These are phyloP conservation scores for Diutina sp. DNA, from an alignment of 1,139 yeast genomes.

Conservation along the genomic window DNA sequence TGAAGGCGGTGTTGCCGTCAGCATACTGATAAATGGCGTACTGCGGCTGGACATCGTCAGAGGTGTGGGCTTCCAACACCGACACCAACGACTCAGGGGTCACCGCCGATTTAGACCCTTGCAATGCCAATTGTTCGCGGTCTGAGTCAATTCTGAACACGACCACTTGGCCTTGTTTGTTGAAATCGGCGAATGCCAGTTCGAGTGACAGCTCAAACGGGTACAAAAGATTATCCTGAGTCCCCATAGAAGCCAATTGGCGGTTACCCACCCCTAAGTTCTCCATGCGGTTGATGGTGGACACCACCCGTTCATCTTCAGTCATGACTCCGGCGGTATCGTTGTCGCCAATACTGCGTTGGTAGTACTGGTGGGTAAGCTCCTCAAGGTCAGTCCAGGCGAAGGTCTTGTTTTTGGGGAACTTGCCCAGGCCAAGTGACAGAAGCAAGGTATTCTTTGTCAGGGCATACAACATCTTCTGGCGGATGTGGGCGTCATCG, in stretches of 20 bases:
- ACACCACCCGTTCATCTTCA: slow-evolving; percentile 44
- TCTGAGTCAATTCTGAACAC: slow-evolving; percentile 20
- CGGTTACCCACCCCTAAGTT: slow-evolving; percentile 12
- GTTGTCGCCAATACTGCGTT: slow-evolving; percentile 20
- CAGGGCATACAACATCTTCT: slow-evolving; percentile 90
- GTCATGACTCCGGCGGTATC: slow-evolving; percentile 28
- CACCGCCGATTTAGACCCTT: slow-evolving; percentile 7
- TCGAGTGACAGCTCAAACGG: slow-evolving; percentile 15
- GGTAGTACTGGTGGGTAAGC: slow-evolving; percentile 38
- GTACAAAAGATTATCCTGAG: slow-evolving; percentile 13
- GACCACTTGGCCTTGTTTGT: slow-evolving; percentile 6
- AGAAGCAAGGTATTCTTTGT: slow-evolving; percentile 66
- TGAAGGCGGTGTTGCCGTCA: slow-evolving; percentile 32
- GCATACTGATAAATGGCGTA: slow-evolving; percentile 43
- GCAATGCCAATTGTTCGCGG: slow-evolving; percentile 13
- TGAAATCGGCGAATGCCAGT: slow-evolving; percentile 9
- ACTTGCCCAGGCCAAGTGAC: slow-evolving; percentile 55
- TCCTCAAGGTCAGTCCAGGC: slow-evolving; percentile 53
- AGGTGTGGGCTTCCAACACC: slow-evolving; percentile 8
- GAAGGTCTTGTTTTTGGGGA: slow-evolving; percentile 36
- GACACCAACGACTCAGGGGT: slow-evolving; percentile 11
- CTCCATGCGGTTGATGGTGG: slow-evolving; percentile 28
- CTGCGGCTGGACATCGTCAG: slow-evolving; percentile 5
- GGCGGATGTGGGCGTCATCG: slow-evolving; percentile 68
- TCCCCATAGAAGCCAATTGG: slow-evolving; percentile 15